These are phyloP conservation scores for Irpex sp. DNA, from an alignment of 1,284 basidiomycete genomes.

Conservation along the genomic window DNA sequence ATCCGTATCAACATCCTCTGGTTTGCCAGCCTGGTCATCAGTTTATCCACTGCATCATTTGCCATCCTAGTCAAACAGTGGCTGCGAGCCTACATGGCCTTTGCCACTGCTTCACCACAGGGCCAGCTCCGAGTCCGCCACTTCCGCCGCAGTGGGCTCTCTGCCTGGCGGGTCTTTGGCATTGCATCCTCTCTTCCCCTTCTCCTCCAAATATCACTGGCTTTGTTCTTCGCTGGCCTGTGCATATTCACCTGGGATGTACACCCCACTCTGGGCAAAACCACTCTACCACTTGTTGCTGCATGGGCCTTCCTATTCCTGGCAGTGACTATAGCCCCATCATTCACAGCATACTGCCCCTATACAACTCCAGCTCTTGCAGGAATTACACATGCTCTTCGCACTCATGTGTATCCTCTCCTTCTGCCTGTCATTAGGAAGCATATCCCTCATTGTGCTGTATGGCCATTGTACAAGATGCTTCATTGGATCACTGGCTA, in stretches of 20 bases:
- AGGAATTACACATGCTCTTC: neutral
- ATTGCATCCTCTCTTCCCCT: conserved; percentile 14
- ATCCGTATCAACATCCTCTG: conserved; percentile 11
- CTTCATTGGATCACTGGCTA: neutral
- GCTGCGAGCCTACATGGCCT: conserved; percentile 11
- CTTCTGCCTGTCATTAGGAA: neutral
- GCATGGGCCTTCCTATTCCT: neutral
- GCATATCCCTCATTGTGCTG: neutral
- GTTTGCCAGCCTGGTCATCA: conserved; percentile 14
- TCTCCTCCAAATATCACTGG: conserved; percentile 12
- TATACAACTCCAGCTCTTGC: neutral
- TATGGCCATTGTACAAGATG: neutral
- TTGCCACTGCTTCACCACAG: neutral
- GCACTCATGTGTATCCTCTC: neutral
- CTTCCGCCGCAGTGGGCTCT: conserved; percentile 7
- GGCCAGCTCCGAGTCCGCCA: conserved; percentile 4
- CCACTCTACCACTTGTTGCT: neutral
- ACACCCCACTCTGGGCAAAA: conserved; percentile 1
- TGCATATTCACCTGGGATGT: conserved; percentile 9
- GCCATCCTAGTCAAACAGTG: conserved; percentile 17
- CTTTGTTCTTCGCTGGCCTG: conserved; percentile 15
- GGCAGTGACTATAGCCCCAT: neutral
- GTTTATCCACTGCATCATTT: conserved; percentile 12
- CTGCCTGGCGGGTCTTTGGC: conserved; percentile 8
- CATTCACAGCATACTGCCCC: conserved; percentile 1